These are phyloP conservation scores for Stemphylium vesicarium DNA, from an alignment of 2,329 filamentous ascomycete genomes.

Conservation along the genomic window DNA sequence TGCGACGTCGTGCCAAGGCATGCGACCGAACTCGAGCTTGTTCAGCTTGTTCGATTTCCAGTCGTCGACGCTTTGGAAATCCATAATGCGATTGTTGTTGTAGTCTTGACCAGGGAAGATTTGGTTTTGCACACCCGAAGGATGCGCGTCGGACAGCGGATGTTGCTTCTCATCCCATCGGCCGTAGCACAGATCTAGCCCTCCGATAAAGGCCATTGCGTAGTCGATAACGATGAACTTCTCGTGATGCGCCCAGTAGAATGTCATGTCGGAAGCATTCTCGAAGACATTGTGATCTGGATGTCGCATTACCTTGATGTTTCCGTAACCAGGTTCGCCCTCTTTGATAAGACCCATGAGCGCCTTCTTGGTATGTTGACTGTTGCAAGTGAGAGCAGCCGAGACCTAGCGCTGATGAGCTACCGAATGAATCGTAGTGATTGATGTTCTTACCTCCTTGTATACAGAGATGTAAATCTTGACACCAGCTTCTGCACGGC, in stretches of 20 bases:
- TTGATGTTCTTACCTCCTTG: conserved; percentile 67
- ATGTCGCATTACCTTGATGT: conserved; percentile 88
- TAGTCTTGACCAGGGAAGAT: conserved; percentile 96
- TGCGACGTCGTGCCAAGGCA: conserved; percentile 97
- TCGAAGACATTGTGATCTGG: conserved; percentile 95
- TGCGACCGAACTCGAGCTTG: conserved; percentile 89
- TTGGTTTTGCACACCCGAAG: conserved; percentile 79
- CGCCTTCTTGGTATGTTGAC: conserved; percentile 87
- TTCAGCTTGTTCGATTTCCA: conserved; percentile 94
- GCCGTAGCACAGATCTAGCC: conserved; percentile 93
- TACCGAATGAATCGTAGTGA: no score
- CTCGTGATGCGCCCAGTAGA: conserved; percentile 98
- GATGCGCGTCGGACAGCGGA: conserved; percentile 84
- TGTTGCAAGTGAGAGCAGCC: conserved; percentile 80
- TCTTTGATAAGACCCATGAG: conserved; percentile 81
- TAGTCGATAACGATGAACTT: conserved; percentile 98
- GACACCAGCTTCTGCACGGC: conserved; percentile 87
- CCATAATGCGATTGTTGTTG: conserved; percentile 96
- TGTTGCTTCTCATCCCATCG: conserved; percentile 92
- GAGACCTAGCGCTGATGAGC: conserved; percentile 38
- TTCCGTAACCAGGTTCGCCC: conserved; percentile 80
- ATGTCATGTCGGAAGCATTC: conserved; percentile 93
- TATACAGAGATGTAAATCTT: conserved; percentile 95
- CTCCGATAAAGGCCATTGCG: conserved; percentile 87
- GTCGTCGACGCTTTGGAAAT: conserved; percentile 87